Conservation (phyloP, 225 moss, liverwort and hornwort species). For the Antitrichia curtipendula region DNA sequence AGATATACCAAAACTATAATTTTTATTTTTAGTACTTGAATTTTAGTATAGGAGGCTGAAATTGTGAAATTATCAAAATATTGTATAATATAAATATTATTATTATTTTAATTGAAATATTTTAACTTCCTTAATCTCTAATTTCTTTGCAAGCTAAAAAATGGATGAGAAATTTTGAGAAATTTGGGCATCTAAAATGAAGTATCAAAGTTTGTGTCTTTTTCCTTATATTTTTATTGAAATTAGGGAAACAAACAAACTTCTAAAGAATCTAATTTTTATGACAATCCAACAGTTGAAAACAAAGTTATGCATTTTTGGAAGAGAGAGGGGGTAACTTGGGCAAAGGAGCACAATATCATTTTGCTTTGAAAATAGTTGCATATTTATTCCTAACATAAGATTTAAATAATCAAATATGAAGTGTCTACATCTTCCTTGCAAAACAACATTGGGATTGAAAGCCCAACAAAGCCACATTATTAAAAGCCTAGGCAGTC, state of each 20-base stretch:
- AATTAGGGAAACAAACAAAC: neutral
- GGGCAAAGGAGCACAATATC: fast-evolving
- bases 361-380: neutral
- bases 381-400: neutral
- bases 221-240: neutral
- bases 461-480: neutral
- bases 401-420: neutral
- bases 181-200: neutral
- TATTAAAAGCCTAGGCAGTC: fast-evolving
- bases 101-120: neutral
- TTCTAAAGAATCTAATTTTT: neutral
- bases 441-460: neutral
- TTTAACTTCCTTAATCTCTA: neutral
- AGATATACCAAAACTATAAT: too few relatives aligned
- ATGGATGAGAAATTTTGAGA: neutral
- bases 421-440: neutral
- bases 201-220: neutral
- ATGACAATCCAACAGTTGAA: fast-evolving
- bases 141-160: fast-evolving
- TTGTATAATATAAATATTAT: neutral
- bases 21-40: neutral
- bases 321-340: fast-evolving
- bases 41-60: neutral
- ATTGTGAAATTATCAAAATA: neutral
- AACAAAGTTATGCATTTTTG: neutral